A percentile compares a stretch with the other conserved stretches of the same genome.
phyloP scores from a whole-genome alignment of 805 yeast species.

The Zygoascus bituminiphila region DNA sequence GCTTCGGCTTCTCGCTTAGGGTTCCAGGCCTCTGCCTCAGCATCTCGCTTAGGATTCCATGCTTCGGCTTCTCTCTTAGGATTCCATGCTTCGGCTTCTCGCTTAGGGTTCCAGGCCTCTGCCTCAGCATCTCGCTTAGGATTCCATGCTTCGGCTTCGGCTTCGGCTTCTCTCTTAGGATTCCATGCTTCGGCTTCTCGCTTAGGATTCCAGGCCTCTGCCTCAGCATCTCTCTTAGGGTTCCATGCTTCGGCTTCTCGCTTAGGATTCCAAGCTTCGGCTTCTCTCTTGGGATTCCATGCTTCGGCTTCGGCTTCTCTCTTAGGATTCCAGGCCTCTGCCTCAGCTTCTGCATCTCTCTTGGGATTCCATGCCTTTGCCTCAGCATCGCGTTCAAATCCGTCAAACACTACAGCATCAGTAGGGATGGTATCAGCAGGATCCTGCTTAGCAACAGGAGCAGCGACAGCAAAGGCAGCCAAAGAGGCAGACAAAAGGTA shows the following conservation, averaged over 20 bases:
- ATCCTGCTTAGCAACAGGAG: neutral
- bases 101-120: neutral
- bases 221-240: neutral
- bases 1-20: neutral
- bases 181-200: neutral
- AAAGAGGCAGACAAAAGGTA: neutral
- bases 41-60: neutral
- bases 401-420: too few species aligned
- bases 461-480: neutral
- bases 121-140: neutral
- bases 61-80: neutral
- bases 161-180: neutral
- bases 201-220: neutral
- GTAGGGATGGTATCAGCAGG: too few species aligned
- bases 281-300: neutral
- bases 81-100: conserved; percentile 1
- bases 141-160: neutral
- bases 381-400: too few species aligned
- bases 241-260: neutral
- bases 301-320: neutral
- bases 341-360: neutral
- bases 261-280: neutral
- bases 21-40: neutral
- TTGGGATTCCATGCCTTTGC: neutral
- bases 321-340: neutral